A percentile compares a stretch with the other conserved stretches of the same genome.
phyloP scores from a whole-genome alignment of 305 asterid genomes.

The Fraxinus xanthoxyloides region DNA sequence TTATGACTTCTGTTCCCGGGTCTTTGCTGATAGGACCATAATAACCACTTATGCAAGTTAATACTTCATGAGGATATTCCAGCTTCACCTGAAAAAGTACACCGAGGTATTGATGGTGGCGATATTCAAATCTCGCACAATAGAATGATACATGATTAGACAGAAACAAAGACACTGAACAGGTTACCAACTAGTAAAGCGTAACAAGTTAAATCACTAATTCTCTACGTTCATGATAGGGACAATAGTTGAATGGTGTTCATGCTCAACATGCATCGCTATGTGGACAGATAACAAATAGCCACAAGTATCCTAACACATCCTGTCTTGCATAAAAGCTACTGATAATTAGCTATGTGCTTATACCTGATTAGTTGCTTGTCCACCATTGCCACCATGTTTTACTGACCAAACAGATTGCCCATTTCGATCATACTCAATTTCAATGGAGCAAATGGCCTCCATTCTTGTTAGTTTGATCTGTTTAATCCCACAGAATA shows the following conservation, averaged over 20 bases:
- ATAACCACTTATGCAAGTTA: slow-evolving; percentile 69
- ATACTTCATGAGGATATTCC: slow-evolving; percentile 67
- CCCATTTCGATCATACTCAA: slow-evolving; percentile 69
- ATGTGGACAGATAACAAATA: not conserved
- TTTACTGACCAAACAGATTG: slow-evolving; percentile 75
- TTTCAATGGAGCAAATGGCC: slow-evolving; percentile 51
- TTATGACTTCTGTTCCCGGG: slow-evolving; percentile 45
- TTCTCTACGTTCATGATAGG: not conserved
- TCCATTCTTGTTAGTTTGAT: slow-evolving; percentile 51
- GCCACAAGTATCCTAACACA: not conserved
- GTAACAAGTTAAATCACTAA: not conserved
- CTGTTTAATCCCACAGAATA: slow-evolving; percentile 69
- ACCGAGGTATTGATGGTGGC: not conserved
- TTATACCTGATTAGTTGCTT: slow-evolving; percentile 46
- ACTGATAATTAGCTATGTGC: not conserved
- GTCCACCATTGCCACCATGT: slow-evolving; percentile 28
- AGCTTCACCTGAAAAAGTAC: slow-evolving; percentile 51
- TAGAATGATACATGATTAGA: not conserved
- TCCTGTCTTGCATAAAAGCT: not conserved
- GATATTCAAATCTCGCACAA: not conserved
- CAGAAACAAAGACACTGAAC: not conserved
- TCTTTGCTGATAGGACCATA: slow-evolving; percentile 46
- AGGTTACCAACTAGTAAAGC: not conserved
- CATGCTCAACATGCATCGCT: not conserved
- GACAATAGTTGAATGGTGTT: not conserved